These are phyloP conservation scores for Aphanomyces cochlioides DNA, from an alignment of 352 stramenopile genomes.

Conservation along the genomic window DNA sequence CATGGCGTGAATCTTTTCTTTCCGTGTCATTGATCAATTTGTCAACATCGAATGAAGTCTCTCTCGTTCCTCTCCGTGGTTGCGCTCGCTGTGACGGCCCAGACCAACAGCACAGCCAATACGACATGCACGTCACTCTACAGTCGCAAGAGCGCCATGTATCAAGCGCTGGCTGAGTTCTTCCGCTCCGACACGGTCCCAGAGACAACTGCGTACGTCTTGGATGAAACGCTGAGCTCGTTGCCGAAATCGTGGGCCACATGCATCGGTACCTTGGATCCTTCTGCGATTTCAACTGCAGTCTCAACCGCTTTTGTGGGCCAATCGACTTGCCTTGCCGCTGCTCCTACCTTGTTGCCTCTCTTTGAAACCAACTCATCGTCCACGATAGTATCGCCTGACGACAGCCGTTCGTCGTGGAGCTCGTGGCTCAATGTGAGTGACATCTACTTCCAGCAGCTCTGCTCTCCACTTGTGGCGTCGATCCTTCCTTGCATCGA, in stretches of 20 bases:
- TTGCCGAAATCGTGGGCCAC: background rate
- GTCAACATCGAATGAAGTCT: no score
- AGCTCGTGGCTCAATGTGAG: background rate
- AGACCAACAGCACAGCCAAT: background rate
- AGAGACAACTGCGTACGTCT: background rate
- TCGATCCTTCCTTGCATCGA: constrained; percentile 1
- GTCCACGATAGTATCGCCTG: no score
- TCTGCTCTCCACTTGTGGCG: constrained; percentile 6
- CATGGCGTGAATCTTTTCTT: no score
- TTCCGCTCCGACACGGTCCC: background rate
- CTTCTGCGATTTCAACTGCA: background rate
- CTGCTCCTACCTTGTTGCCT: background rate
- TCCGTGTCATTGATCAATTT: no score
- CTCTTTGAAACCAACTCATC: no score
- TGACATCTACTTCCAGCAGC: background rate
- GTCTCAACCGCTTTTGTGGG: background rate
- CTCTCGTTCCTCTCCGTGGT: no score
- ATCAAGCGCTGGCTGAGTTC: background rate
- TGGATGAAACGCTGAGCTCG: no score
- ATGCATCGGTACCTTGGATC: constrained; percentile 13
- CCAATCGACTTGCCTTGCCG: background rate
- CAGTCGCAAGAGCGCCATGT: background rate
- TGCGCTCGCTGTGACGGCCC: background rate
- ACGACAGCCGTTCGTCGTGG: background rate
- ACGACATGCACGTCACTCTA: background rate